Evolutionary conservation across 1,284 basidiomycete genomes (phyloP).

Genomic region (Fomitopsis palustris): DNA sequence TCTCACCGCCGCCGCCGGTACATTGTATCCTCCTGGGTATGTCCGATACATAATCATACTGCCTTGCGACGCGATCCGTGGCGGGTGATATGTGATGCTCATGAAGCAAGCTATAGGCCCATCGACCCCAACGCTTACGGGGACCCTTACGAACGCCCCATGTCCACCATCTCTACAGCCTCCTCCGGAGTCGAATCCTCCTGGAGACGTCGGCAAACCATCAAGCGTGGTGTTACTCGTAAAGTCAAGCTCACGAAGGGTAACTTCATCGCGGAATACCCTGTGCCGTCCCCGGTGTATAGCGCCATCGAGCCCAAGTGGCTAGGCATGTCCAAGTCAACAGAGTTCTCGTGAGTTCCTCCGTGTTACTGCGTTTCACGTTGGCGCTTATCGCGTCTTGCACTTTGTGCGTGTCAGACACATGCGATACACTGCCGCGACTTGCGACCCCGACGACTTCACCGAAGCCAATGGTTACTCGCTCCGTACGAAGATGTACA

Average conservation of each 20-base stretch:
- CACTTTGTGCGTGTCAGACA: conserved; percentile 44
- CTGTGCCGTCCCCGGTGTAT: conserved; percentile 85
- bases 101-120: conserved; percentile 36
- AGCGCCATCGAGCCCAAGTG: conserved; percentile 86
- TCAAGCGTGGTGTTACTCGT: conserved; percentile 88
- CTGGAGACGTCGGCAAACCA: conserved; percentile 89
- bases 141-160: conserved; percentile 64
- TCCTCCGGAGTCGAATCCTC: conserved; percentile 68
- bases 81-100: not conserved
- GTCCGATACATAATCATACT: conserved; percentile 23
- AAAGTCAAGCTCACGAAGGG: conserved; percentile 91
- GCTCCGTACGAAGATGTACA: conserved; percentile 81
- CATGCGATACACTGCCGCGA: conserved; percentile 92
- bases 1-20: conserved; percentile 53
- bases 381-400: not conserved
- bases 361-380: not conserved
- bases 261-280: conserved; percentile 88
- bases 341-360: conserved; percentile 77
- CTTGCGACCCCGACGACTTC: conserved; percentile 95
- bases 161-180: conserved; percentile 59
- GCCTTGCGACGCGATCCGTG: not conserved
- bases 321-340: conserved; percentile 57
- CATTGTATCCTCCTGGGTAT: conserved; percentile 72
- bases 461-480: conserved; percentile 77
- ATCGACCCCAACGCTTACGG: conserved; percentile 61